These are phyloP conservation scores for Tetrapisispora nanseiensis DNA, from an alignment of 805 yeast genomes.

Conservation along the genomic window DNA sequence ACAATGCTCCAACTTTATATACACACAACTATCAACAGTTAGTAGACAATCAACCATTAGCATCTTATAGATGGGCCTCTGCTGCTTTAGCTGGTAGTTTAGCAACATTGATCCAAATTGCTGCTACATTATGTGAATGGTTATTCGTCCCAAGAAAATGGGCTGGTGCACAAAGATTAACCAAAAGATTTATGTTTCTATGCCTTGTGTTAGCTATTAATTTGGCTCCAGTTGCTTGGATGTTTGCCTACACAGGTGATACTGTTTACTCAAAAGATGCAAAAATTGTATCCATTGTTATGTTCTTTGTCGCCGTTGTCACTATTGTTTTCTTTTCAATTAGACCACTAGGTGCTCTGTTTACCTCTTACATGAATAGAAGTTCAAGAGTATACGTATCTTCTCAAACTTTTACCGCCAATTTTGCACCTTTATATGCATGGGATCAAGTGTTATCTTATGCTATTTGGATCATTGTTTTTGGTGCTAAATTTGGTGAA, in stretches of 20 bases:
- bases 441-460: slow-evolving; percentile 93
- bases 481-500: slow-evolving; percentile 79
- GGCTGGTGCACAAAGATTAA: slow-evolving; percentile 97
- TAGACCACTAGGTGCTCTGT: slow-evolving; percentile 94
- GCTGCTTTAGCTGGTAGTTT: slow-evolving; percentile 87
- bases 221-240: slow-evolving; percentile 77
- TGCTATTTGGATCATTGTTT: slow-evolving; percentile 78
- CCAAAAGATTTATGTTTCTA: slow-evolving; percentile 76
- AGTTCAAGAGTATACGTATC: slow-evolving; percentile 82
- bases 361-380: slow-evolving; percentile 87
- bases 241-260: slow-evolving; percentile 69
- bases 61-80: slow-evolving; percentile 87
- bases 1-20: slow-evolving; percentile 83
- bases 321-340: slow-evolving; percentile 79
- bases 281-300: slow-evolving; percentile 67
- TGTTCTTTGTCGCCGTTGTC: slow-evolving; percentile 77
- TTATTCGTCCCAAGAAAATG: slow-evolving; percentile 92
- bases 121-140: slow-evolving; percentile 90
- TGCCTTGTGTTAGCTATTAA: slow-evolving; percentile 55
- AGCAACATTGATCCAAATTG: slow-evolving; percentile 70
- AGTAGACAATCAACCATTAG: slow-evolving; percentile 70
- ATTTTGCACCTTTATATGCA: slow-evolving; percentile 69
- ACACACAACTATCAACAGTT: slow-evolving; percentile 80
- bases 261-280: slow-evolving; percentile 60
- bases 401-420: slow-evolving; percentile 91